Percentiles rank a stretch among this genome's conserved stretches.
These are phyloP conservation scores for Backusella australiensis DNA, from an alignment of 192 early-diverging fungal species.

Conservation along the genomic window DNA sequence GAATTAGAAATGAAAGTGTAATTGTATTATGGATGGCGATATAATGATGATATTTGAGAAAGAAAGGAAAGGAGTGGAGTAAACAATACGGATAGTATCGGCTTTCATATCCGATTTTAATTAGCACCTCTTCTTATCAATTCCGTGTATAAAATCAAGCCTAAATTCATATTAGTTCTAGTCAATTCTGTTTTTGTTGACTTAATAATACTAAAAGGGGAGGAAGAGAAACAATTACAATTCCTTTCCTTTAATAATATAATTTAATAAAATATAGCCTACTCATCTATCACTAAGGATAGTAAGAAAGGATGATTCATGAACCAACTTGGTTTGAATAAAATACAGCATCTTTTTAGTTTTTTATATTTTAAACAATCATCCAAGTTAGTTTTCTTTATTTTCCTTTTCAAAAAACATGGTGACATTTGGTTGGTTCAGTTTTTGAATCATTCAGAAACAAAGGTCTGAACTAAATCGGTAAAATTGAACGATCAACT, in stretches of 20 bases:
- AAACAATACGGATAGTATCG: background rate
- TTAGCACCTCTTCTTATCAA: background rate
- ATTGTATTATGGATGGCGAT: background rate
- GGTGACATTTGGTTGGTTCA: background rate
- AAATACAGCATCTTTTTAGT: background rate
- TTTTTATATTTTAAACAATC: background rate
- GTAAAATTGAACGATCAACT: background rate
- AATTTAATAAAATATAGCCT: background rate
- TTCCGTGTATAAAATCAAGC: background rate
- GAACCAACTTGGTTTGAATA: conserved; percentile 43
- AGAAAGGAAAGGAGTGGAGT: background rate
- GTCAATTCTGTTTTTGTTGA: conserved; percentile 5
- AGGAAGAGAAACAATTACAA: background rate
- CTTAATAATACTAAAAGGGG: conserved; percentile 14
- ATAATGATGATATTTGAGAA: background rate
- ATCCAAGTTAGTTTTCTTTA: background rate
- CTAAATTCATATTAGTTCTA: background rate
- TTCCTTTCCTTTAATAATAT: no score
- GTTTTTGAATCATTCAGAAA: background rate
- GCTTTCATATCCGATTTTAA: background rate
- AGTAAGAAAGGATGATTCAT: conserved; percentile 12
- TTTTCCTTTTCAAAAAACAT: background rate
- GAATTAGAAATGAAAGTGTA: no score
- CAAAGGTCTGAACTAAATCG: background rate
- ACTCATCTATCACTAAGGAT: no score